phyloP scores from a whole-genome alignment of 2,329 filamentous ascomycete genomes.

The Microsporum canis region DNA sequence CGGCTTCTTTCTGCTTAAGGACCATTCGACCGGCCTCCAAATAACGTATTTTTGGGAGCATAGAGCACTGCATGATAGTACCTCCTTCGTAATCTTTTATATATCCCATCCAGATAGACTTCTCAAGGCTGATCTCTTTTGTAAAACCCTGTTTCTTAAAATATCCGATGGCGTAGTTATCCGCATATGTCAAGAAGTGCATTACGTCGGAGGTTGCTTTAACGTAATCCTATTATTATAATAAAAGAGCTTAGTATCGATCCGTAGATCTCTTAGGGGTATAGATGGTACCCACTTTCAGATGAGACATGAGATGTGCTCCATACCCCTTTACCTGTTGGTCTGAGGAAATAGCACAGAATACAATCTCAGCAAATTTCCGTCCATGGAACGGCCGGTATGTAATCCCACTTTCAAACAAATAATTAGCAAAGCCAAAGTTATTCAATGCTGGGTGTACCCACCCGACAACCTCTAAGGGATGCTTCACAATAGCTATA shows the following conservation, averaged over 20 bases:
- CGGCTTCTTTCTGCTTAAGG: conserved; percentile 90
- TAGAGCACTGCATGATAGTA: conserved; percentile 98
- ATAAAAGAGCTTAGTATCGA: not conserved
- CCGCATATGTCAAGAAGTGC: conserved; percentile 97
- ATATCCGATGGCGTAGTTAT: conserved; percentile 97
- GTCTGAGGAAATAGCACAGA: conserved; percentile 93
- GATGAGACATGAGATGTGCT: conserved; percentile 91
- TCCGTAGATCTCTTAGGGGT: not conserved
- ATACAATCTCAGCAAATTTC: conserved; percentile 94
- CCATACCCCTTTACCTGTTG: conserved; percentile 99
- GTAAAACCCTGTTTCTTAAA: conserved; percentile 99
- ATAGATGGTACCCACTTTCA: conserved; percentile 49
- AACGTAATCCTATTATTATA: conserved; percentile 62
- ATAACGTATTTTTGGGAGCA: conserved; percentile 91
- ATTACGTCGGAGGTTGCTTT: conserved; percentile 94
- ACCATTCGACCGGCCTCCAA: conserved; percentile 88
- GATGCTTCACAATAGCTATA: conserved; percentile 95
- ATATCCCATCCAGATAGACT: conserved; percentile 94
- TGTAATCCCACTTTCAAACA: conserved; percentile 63
- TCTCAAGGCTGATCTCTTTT: conserved; percentile 90
- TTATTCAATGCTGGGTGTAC: conserved; percentile 13
- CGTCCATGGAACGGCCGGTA: conserved; percentile 89
- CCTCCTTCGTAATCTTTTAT: conserved; percentile 99
- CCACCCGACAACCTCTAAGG: conserved; percentile 72
- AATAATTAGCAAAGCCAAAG: conserved; percentile 11